Conservation (phyloP, 805 yeast species). For the Yarrowia osloensis region DNA sequence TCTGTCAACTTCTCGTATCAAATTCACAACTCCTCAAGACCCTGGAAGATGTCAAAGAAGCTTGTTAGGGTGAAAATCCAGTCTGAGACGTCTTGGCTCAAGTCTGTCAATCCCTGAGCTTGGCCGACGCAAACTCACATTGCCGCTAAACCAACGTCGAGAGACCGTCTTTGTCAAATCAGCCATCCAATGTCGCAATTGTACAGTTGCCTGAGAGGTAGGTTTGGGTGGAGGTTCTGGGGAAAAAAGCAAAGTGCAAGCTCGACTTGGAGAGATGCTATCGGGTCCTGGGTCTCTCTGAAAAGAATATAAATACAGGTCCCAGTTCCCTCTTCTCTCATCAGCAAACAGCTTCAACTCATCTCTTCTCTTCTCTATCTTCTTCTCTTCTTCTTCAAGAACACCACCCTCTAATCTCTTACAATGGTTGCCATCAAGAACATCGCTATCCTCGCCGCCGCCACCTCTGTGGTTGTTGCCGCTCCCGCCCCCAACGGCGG, state of each 20-base stretch:
- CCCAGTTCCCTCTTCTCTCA: neutral
- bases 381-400: neutral
- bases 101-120: conserved; percentile 5
- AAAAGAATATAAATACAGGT: conserved; percentile 18
- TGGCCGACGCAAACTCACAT: conserved; percentile 23
- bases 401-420: neutral
- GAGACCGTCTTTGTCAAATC: neutral
- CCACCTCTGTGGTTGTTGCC: conserved; percentile 18
- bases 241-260: conserved; percentile 1
- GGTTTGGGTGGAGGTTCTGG: conserved; percentile 25
- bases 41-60: neutral
- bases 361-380: neutral
- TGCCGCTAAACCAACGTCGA: conserved; percentile 14
- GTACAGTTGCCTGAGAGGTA: neutral
- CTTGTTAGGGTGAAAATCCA: neutral
- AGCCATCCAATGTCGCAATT: conserved; percentile 20
- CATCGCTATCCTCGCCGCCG: conserved; percentile 18
- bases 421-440: conserved; percentile 29
- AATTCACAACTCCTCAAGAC: neutral
- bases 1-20: neutral
- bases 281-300: neutral
- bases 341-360: conserved; percentile 3
- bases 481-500: conserved; percentile 1
- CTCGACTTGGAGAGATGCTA: neutral
- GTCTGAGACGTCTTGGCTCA: neutral